Percentiles rank a stretch among this genome's conserved stretches.
Evolutionary conservation across 176 grass and related monocot species (phyloP).

Genomic region (Echinochloa phyllopogon): DNA sequence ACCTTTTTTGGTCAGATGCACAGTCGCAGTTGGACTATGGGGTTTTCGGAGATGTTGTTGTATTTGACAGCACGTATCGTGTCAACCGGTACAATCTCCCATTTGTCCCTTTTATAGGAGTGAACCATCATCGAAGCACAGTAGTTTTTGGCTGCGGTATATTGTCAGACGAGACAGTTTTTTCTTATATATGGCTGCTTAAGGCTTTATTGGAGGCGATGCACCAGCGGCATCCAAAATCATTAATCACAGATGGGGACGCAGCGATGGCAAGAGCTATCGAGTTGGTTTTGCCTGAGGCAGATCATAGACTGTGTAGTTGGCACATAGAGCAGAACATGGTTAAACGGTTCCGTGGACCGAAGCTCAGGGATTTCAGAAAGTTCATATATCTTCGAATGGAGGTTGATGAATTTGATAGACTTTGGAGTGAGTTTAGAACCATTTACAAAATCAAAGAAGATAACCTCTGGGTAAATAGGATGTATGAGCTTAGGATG

Average conservation of each 20-base stretch:
- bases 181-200: neutral
- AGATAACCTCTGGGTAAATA: neutral
- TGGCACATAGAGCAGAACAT: neutral
- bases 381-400: neutral
- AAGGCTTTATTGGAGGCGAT: neutral
- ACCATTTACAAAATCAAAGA: neutral
- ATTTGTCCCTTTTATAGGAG: neutral
- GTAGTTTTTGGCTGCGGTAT: neutral
- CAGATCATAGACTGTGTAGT: neutral
- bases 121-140: neutral
- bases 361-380: neutral
- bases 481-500: neutral
- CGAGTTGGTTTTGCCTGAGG: neutral
- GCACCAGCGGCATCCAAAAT: neutral
- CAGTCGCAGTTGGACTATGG: neutral
- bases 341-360: neutral
- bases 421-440: neutral
- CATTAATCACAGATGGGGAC: neutral
- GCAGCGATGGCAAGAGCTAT: neutral
- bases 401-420: neutral
- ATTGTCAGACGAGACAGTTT: neutral
- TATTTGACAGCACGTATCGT: neutral
- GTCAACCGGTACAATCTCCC: neutral
- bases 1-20: neutral
- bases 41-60: neutral